Conservation (phyloP, 108 stramenopile species). For the Stephanodiscus triporus region DNA sequence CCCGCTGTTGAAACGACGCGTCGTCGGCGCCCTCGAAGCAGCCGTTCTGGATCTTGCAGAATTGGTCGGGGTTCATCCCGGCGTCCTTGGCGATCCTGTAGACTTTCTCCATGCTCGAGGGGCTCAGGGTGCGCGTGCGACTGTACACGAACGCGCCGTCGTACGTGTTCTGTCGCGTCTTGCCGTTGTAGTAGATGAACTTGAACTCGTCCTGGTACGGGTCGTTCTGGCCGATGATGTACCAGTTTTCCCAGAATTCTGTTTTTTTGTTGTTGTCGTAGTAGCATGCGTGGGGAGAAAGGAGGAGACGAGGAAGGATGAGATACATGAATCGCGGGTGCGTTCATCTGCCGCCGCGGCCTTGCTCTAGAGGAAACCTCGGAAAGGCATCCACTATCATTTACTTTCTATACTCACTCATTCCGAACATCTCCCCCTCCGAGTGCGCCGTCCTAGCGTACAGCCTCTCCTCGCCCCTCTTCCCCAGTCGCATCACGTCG, state of each 20-base stretch:
- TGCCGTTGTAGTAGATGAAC: constrained; percentile 96
- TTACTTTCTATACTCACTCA: constrained; percentile 68
- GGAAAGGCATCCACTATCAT: background rate
- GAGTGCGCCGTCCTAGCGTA: constrained; percentile 89
- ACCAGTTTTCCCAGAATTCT: constrained; percentile 99
- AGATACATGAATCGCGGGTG: background rate
- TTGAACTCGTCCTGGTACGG: constrained; percentile 87
- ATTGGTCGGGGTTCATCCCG: constrained; percentile 91
- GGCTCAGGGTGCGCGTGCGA: constrained; percentile 74
- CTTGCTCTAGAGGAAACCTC: background rate
- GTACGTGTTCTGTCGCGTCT: constrained; percentile 96
- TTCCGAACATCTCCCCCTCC: constrained; percentile 93
- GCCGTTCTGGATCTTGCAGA: constrained; percentile 91
- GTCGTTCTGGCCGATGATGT: constrained; percentile 87
- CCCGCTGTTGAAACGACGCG: background rate
- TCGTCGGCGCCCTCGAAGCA: constrained; percentile 62
- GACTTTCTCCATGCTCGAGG: constrained; percentile 81
- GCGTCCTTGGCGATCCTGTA: constrained; percentile 87
- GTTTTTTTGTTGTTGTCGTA: too few relatives aligned
- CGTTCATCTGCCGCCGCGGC: too few relatives aligned
- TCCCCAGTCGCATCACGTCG: constrained; percentile 52
- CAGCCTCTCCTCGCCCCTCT: constrained; percentile 62
- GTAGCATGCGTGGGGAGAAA: too few relatives aligned
- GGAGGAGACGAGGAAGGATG: background rate
- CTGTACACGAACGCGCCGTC: constrained; percentile 97